Conservation (phyloP, 495 filamentous ascomycete species). For the Usnea hakonensis region DNA sequence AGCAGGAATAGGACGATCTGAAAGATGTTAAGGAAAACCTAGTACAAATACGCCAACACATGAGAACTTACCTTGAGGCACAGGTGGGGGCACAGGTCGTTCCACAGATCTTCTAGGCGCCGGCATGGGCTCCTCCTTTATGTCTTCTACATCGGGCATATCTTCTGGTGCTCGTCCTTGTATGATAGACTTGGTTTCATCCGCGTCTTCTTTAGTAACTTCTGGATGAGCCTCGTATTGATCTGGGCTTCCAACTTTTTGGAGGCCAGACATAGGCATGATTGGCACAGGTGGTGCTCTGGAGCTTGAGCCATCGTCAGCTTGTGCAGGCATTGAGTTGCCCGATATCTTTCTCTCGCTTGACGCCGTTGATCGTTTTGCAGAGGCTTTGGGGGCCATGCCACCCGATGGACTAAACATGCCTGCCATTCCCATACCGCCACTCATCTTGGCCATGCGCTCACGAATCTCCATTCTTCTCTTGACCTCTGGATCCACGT, state of each 20-base stretch:
- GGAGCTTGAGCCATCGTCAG: slow-evolving; percentile 47
- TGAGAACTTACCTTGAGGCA: slow-evolving; percentile 45
- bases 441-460: slow-evolving; percentile 97
- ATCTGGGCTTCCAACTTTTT: slow-evolving; percentile 38
- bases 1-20: slow-evolving; percentile 45
- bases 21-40: slow-evolving; percentile 1
- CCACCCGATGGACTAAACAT: slow-evolving; percentile 80
- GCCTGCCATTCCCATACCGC: slow-evolving; percentile 94
- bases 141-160: slow-evolving; percentile 57
- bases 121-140: slow-evolving; percentile 38
- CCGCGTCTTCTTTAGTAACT: slow-evolving; percentile 41
- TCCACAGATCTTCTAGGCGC: slow-evolving; percentile 40
- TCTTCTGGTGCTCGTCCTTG: slow-evolving; percentile 43
- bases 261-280: slow-evolving; percentile 70
- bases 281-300: slow-evolving; percentile 66
- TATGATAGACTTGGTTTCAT: slow-evolving; percentile 30
- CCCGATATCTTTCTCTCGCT: slow-evolving; percentile 58
- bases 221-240: slow-evolving; percentile 33
- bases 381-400: slow-evolving; percentile 45
- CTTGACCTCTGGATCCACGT: slow-evolving; percentile 82
- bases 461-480: slow-evolving; percentile 84
- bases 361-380: slow-evolving; percentile 48
- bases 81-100: slow-evolving; percentile 37
- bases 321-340: slow-evolving; percentile 36
- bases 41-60: background rate